Base-by-base conservation (phyloP, 2,329 filamentous ascomycete species). In the Lecanicillium sp. region DNA sequence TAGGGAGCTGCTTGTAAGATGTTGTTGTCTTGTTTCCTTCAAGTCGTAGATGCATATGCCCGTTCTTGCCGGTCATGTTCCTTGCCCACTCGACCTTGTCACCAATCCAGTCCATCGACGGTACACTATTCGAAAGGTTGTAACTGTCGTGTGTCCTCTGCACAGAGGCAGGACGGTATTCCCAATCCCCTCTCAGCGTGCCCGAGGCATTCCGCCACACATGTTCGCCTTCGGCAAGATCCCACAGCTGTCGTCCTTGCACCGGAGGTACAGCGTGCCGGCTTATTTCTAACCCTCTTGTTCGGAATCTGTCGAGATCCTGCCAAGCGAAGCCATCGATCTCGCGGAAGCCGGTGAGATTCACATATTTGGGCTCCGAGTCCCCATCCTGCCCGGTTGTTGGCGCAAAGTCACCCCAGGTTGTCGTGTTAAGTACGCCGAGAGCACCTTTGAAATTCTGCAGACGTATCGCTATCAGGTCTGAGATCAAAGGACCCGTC, bases 191-290 rank as follows among this genome's bases (percentile, higher is more conserved):
- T 34, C 78, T 73, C 28, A 94, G 68, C 22, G 79, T 79, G 4
- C 87, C 85, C 2, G 85, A 88, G 5, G 84, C 73, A 54, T 94
- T 90, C 53, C 74, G 74, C 70, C 89, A 94, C n/a, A 83, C 60
- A 6, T 66, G 58, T 42, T 63, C 61, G 17, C 58, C 58, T 47
- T 60, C 40, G 39, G 54, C 57, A 27, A 48, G 46, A 33, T 63
- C 56, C 63, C 63, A 67, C 5, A 57, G 53, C 12, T 64, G 63
- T 27, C 66, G 55, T 3, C 63, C 58, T 3, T 62, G 61, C 18
- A 67, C 55, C 29, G 61, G 58, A 11, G 64, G 62, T 31, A 66
- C 63, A 5, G 70, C 72, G 50, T 73, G 68, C 37, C 62, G 67
- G 46, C 71, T 80, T 56, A 73, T 80, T 48, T 79, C 68, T 40